Conservation (phyloP, 108 stramenopile genomes). For the Fragilaria crotonensis region DNA sequence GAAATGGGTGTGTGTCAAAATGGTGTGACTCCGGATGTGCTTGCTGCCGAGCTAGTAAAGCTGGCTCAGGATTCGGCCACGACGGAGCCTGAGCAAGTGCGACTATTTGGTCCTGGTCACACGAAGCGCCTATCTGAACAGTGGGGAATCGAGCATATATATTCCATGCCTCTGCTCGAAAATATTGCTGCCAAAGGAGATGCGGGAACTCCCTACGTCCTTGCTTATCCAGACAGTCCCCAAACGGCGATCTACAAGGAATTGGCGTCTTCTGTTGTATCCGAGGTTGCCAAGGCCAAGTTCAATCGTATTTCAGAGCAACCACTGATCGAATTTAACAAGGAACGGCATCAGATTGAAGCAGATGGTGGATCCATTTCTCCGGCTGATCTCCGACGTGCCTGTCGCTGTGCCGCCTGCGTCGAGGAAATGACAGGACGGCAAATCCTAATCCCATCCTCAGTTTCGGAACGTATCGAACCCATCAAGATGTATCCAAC, state of each 20-base stretch:
- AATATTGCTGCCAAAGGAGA: conserved; percentile 78
- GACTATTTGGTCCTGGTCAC: conserved; percentile 79
- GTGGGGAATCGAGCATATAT: conserved; percentile 84
- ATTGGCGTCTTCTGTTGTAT: conserved; percentile 56
- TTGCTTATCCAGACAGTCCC: conserved; percentile 58
- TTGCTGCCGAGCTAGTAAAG: conserved; percentile 39
- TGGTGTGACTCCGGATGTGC: conserved; percentile 3
- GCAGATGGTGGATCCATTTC: conserved; percentile 35
- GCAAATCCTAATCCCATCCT: conserved; percentile 58
- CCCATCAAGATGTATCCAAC: conserved; percentile 59
- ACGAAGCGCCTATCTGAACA: conserved; percentile 61
- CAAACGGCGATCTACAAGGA: conserved; percentile 58
- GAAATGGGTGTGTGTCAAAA: conserved; percentile 23
- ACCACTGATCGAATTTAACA: conserved; percentile 38
- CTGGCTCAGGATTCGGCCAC: conserved; percentile 28
- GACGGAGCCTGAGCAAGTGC: conserved; percentile 32
- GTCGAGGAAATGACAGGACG: conserved; percentile 90
- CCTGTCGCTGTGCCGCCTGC: conserved; percentile 82
- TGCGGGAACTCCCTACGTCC: conserved; percentile 66
- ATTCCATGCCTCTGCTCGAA: conserved; percentile 63
- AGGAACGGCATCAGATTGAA: conserved; percentile 32
- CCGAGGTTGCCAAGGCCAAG: conserved; percentile 74
- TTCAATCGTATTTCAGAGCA: conserved; percentile 23
- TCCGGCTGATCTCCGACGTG: conserved; percentile 58
- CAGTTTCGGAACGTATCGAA: conserved; percentile 46